Conservation (phyloP, 73 alveolate genomes). For the Stentor roeselii region DNA sequence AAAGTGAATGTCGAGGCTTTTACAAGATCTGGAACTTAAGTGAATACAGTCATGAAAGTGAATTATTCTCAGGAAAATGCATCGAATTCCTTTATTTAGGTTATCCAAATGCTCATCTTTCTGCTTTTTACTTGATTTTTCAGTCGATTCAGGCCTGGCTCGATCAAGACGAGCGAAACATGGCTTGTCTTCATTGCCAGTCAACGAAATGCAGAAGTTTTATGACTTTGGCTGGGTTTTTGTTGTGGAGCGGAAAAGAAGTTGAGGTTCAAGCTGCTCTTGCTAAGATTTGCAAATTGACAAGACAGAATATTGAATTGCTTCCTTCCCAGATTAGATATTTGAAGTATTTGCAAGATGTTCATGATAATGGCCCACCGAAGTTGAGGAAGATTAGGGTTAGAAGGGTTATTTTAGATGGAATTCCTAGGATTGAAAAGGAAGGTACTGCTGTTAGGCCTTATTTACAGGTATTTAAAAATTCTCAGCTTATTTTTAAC, state of each 20-base stretch:
- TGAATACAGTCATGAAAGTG: not conserved
- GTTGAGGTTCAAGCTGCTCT: not conserved
- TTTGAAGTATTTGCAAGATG: not conserved
- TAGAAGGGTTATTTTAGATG: not conserved
- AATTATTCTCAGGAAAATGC: not conserved
- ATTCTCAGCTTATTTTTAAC: not conserved
- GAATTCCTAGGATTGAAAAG: conserved; percentile 14
- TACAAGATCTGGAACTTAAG: conserved; percentile 12
- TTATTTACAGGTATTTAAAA: conserved; percentile 7
- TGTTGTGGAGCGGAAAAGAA: not conserved
- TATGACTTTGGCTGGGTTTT: conserved; percentile 13
- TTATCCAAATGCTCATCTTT: conserved; percentile 16
- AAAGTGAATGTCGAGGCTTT: not conserved
- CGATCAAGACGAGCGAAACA: not conserved
- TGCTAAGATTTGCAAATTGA: not conserved
- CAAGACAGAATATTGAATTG: not conserved
- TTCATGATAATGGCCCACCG: not conserved
- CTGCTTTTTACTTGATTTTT: not conserved
- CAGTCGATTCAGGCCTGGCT: conserved; percentile 7
- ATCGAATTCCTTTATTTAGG: conserved; percentile 1
- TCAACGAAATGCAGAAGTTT: conserved; percentile 19
- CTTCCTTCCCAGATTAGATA: not conserved
- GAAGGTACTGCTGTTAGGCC: conserved; percentile 16
- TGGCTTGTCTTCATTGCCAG: conserved; percentile 11
- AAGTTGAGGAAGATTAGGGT: not conserved